phyloP scores from a whole-genome alignment of 768 basidiomycete species.

The Filobasidium floriforme region DNA sequence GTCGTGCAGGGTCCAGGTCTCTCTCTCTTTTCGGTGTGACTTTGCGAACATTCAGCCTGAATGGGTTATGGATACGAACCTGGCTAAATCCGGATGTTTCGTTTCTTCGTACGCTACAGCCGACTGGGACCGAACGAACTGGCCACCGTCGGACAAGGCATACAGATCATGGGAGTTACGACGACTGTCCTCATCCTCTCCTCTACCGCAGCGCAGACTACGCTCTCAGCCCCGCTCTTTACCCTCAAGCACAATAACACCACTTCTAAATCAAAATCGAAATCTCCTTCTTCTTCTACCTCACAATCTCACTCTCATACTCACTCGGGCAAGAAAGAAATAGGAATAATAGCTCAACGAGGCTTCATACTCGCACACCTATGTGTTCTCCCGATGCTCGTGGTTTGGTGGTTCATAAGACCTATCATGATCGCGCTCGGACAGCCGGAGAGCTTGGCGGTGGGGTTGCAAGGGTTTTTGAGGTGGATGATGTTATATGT shows the following conservation, averaged over 20 bases:
- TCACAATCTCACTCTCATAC: too few species aligned
- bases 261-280: too few species aligned
- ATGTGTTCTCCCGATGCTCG: conserved; percentile 57
- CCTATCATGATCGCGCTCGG: conserved; percentile 59
- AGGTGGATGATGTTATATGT: conserved; percentile 59
- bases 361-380: conserved; percentile 60
- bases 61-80: too few species aligned
- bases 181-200: conserved; percentile 52
- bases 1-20: not conserved
- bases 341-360: conserved; percentile 65
- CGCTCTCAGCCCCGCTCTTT: conserved; percentile 68
- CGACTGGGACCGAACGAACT: conserved; percentile 63
- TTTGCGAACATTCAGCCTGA: too few species aligned
- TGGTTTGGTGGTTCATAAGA: conserved; percentile 60
- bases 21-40: too few species aligned
- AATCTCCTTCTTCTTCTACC: too few species aligned
- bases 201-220: conserved; percentile 63
- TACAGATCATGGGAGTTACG: conserved; percentile 73
- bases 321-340: conserved; percentile 53
- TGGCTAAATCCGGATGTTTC: too few species aligned
- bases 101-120: conserved; percentile 52
- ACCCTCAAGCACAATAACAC: too few species aligned
- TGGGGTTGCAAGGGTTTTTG: conserved; percentile 59
- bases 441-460: conserved; percentile 55
- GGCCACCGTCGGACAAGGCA: conserved; percentile 62